phyloP scores from a whole-genome alignment of 331 rosid species.

The Prunus yedoensis region DNA sequence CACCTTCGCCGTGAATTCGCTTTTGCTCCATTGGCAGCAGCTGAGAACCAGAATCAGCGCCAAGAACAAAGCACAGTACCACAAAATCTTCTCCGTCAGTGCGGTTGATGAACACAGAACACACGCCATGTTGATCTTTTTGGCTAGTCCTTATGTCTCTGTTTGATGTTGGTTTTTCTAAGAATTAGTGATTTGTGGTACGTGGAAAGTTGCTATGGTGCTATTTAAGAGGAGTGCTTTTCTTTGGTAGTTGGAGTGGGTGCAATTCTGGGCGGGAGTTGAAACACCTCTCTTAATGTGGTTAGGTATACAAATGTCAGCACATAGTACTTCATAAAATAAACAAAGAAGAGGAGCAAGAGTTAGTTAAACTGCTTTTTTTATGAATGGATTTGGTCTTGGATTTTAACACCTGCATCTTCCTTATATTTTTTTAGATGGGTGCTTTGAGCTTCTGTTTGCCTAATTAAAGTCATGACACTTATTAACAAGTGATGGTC shows the following conservation, averaged over 20 bases:
- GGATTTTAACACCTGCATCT: not conserved
- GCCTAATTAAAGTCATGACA: too few relatives aligned
- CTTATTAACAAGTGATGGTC: too few relatives aligned
- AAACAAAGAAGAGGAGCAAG: constrained; percentile 19
- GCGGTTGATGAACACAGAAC: constrained; percentile 34
- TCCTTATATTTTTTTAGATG: not conserved
- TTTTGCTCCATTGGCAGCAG: constrained; percentile 46
- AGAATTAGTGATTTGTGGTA: not conserved
- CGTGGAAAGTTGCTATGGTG: not conserved
- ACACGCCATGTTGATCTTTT: constrained; percentile 28
- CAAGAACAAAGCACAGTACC: constrained; percentile 53
- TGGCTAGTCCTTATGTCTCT: not conserved
- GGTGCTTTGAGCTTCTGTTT: not conserved
- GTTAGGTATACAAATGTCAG: constrained; percentile 47
- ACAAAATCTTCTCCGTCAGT: constrained; percentile 55
- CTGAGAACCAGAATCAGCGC: constrained; percentile 52
- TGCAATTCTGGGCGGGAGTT: constrained; percentile 44
- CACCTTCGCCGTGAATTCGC: constrained; percentile 12
- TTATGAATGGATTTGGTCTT: constrained; percentile 15
- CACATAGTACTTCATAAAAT: constrained; percentile 9
- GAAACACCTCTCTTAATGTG: constrained; percentile 42
- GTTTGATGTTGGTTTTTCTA: not conserved
- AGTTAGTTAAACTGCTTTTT: constrained; percentile 37
- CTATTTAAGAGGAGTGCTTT: constrained; percentile 9
- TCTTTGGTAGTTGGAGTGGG: constrained; percentile 56